Evolutionary conservation across 345 rosid species (phyloP).

Genomic region (Sapria himalayana): DNA sequence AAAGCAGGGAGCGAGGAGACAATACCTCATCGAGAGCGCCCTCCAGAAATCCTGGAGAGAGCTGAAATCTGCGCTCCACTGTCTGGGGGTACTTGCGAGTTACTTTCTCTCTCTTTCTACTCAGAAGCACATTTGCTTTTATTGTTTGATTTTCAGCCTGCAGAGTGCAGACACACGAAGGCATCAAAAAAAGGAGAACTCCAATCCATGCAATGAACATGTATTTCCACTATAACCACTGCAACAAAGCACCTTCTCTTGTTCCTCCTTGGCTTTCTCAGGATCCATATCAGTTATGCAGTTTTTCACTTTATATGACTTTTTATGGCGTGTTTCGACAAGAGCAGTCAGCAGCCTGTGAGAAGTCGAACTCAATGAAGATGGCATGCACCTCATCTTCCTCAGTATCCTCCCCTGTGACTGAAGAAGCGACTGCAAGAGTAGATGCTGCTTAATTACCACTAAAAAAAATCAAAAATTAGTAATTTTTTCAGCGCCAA

Average conservation of each 20-base stretch:
- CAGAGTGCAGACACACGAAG: too few species aligned
- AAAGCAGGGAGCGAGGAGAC: not conserved
- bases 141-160: conserved; percentile 86
- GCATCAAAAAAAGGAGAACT: conserved; percentile 6
- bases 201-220: not conserved
- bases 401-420: conserved; percentile 86
- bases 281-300: conserved; percentile 96
- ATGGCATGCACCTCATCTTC: conserved; percentile 93
- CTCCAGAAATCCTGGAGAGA: conserved; percentile 84
- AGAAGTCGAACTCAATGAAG: conserved; percentile 79
- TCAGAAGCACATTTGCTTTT: conserved; percentile 71
- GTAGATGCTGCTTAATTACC: not conserved
- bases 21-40: conserved; percentile 91
- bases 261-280: conserved; percentile 94
- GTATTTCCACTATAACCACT: conserved; percentile 1
- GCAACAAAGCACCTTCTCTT: conserved; percentile 53
- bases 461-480: not conserved
- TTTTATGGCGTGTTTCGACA: conserved; percentile 83
- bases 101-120: conserved; percentile 76
- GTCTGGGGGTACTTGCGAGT: conserved; percentile 62
- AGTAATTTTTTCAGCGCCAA: not conserved
- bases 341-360: conserved; percentile 85
- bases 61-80: conserved; percentile 51
- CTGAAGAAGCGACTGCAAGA: conserved; percentile 83
- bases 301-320: conserved; percentile 76